Evolutionary conservation across 768 basidiomycete species (phyloP).

Genomic region (Hebeloma cylindrosporum): DNA sequence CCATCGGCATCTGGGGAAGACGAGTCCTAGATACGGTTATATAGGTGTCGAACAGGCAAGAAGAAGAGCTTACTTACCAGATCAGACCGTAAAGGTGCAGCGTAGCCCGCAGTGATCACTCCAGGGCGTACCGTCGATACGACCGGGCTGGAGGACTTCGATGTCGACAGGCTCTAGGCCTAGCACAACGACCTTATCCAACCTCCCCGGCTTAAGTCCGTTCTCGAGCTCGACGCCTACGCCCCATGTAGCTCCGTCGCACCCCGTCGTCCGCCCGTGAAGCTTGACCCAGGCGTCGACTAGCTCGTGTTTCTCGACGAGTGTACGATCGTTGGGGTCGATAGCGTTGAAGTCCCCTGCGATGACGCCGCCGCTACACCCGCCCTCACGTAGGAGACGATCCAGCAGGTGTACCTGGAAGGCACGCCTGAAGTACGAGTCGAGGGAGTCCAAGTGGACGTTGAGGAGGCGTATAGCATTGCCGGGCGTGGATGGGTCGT

Average conservation of each 20-base stretch:
- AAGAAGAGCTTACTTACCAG: slow-evolving; percentile 2
- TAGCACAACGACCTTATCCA: slow-evolving; percentile 42
- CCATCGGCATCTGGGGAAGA: not conserved
- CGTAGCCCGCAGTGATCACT: slow-evolving; percentile 42
- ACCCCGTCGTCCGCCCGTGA: slow-evolving; percentile 28
- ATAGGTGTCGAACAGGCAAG: slow-evolving; percentile 8
- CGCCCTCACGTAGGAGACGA: slow-evolving; percentile 37
- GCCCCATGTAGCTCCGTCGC: slow-evolving; percentile 41
- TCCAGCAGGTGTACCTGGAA: slow-evolving; percentile 35
- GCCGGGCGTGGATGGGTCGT: slow-evolving; percentile 20
- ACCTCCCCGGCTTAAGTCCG: slow-evolving; percentile 31
- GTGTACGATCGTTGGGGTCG: slow-evolving; percentile 33
- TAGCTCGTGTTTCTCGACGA: slow-evolving; percentile 37
- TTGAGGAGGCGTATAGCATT: slow-evolving; percentile 13
- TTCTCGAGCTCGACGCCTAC: slow-evolving; percentile 29
- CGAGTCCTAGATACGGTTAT: not conserved
- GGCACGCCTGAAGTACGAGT: slow-evolving; percentile 24
- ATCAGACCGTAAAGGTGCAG: slow-evolving; percentile 23
- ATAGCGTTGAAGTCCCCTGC: slow-evolving; percentile 51
- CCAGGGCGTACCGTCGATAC: slow-evolving; percentile 29
- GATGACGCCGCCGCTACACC: slow-evolving; percentile 42
- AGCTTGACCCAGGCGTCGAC: slow-evolving; percentile 44
- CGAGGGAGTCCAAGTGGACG: slow-evolving; percentile 37
- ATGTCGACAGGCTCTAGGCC: slow-evolving; percentile 33
- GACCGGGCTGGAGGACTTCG: slow-evolving; percentile 36